Percentiles rank a stretch among this genome's conserved stretches.
phyloP scores from a whole-genome alignment of 2,329 filamentous ascomycete genomes.

The Aspergillus tanneri region DNA sequence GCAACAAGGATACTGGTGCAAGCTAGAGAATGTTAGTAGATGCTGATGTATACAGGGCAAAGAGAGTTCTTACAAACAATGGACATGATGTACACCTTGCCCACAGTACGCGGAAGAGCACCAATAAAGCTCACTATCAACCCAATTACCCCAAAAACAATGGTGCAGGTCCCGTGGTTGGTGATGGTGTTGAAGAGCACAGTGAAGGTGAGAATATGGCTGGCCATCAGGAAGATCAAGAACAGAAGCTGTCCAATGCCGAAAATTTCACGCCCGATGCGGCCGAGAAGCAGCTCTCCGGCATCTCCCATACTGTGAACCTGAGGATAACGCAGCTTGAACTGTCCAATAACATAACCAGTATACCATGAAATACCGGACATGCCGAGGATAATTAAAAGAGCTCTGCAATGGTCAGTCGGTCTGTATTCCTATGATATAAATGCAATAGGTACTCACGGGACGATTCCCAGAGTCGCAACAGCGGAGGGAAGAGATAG shows the following conservation, averaged over 20 bases:
- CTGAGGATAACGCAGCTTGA: constrained; percentile 57
- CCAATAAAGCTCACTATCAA: constrained; percentile 58
- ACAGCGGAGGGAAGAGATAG: constrained; percentile 57
- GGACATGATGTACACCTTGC: constrained; percentile 61
- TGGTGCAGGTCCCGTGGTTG: constrained; percentile 60
- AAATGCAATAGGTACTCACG: constrained; percentile 34
- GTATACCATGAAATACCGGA: constrained; percentile 59
- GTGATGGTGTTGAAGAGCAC: constrained; percentile 67
- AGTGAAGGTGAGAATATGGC: constrained; percentile 68
- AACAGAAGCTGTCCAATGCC: constrained; percentile 62
- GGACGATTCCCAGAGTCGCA: constrained; percentile 55
- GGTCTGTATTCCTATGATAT: background rate
- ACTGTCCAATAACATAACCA: constrained; percentile 59
- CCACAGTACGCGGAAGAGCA: constrained; percentile 61
- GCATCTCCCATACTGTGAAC: constrained; percentile 68
- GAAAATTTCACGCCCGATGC: constrained; percentile 60
- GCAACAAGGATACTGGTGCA: constrained; percentile 64
- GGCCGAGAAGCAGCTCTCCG: constrained; percentile 62
- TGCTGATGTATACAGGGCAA: background rate
- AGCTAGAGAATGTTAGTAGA: constrained; percentile 35
- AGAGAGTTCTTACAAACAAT: constrained; percentile 49
- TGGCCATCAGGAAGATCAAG: constrained; percentile 66
- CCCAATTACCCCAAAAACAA: constrained; percentile 62
- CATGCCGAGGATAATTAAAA: constrained; percentile 54
- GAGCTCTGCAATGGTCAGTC: constrained; percentile 35